Evolutionary conservation across 176 grass and related monocot species (phyloP).

Genomic region (Oryza meyeriana): DNA sequence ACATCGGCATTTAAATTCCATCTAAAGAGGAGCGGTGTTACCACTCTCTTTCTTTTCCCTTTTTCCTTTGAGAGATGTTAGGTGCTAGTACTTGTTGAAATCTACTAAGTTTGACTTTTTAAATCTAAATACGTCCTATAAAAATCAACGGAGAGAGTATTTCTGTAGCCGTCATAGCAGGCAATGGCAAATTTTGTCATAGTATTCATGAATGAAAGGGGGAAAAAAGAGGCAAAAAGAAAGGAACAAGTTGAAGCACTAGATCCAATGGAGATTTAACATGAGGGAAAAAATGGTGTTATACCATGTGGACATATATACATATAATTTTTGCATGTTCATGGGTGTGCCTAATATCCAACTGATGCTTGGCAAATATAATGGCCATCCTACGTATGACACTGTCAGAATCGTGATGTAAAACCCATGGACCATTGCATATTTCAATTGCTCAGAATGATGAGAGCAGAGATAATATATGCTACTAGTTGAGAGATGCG

Average conservation of each 20-base stretch:
- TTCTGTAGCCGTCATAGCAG: neutral
- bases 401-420: neutral
- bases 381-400: neutral
- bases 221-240: neutral
- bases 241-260: neutral
- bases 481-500: neutral
- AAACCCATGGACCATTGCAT: neutral
- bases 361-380: neutral
- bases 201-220: neutral
- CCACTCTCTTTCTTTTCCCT: neutral
- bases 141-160: neutral
- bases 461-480: neutral
- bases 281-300: neutral
- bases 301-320: neutral
- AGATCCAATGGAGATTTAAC: neutral
- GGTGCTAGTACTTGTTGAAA: neutral
- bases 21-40: neutral
- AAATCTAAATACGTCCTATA: neutral
- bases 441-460: neutral
- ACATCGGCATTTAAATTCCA: slow-evolving; percentile 11
- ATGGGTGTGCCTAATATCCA: neutral
- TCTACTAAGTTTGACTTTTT: neutral
- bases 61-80: neutral
- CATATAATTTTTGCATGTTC: neutral
- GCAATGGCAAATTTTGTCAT: neutral